Conservation (phyloP, 176 grass and related monocot species). For the barley (Hordeum vulgare) region MorexV3_pseudomolecules_assembly NC_058520.1:613554994-613555493, state of each 20-base stretch:
- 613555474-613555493: neutral
- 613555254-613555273: neutral
- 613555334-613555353: neutral
- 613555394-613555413: too few species aligned
- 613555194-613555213: neutral
- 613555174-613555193: neutral
- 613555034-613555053: constrained; percentile 90
- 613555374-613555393: neutral
- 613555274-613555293: neutral
- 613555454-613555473: neutral
- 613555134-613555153: neutral
- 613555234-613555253: neutral
- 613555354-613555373: neutral
- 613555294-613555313: neutral
- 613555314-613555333: constrained; percentile 3
- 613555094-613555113: neutral
- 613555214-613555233: neutral
- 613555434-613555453: neutral
- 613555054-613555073: constrained; percentile 67
- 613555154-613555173: neutral
- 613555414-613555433: neutral
- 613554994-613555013: constrained; percentile 69
- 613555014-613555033: constrained; percentile 75
- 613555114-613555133: neutral
- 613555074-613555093: constrained; percentile 15